These are phyloP conservation scores for Paramecium tetraurelia DNA, from an alignment of 73 alveolate genomes.

Conservation along the genomic window DNA sequence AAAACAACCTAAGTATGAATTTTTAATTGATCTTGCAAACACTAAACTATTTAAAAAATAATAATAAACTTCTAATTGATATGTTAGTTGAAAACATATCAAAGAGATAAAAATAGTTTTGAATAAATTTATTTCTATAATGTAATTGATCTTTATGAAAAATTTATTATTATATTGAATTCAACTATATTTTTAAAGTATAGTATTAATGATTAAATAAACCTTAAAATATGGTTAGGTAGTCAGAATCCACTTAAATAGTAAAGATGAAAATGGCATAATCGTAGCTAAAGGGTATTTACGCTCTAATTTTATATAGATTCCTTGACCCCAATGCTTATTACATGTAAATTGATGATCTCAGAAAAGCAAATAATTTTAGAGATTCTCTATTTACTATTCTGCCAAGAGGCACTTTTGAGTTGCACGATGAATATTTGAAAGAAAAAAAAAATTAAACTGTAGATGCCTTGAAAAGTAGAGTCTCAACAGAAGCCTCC, in stretches of 20 bases:
- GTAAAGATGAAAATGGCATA: neutral
- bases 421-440: conserved; percentile 21
- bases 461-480: neutral
- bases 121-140: no score
- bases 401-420: conserved; percentile 46
- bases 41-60: neutral
- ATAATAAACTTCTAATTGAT: no score
- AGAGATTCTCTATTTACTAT: conserved; percentile 1
- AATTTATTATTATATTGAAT: no score
- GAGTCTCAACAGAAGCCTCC: neutral
- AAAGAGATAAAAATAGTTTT: no score
- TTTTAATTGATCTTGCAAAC: no score
- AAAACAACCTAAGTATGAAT: no score
- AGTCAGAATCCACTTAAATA: neutral
- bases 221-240: neutral
- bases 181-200: neutral
- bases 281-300: neutral
- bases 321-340: conserved; percentile 1
- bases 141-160: no score
- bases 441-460: neutral
- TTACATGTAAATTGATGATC: neutral
- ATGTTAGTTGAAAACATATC: no score
- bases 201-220: neutral
- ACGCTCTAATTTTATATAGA: neutral
- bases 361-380: neutral